Evolutionary conservation across 495 filamentous ascomycete genomes (phyloP).

Genomic region (Neurospora sp.): DNA sequence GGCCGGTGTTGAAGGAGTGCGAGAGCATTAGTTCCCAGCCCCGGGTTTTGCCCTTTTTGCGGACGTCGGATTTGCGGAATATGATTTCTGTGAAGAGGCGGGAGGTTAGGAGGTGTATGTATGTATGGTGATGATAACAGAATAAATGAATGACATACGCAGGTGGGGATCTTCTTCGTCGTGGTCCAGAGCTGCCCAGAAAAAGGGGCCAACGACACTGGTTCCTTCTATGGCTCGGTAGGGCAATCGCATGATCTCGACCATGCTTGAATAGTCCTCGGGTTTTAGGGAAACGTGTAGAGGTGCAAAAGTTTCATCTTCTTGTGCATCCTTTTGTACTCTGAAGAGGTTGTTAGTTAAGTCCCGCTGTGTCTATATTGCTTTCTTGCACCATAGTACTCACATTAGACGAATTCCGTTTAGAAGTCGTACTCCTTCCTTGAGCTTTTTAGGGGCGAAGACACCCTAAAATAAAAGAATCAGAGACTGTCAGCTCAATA

Average conservation of each 20-base stretch:
- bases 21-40: constrained; percentile 51
- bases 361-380: background rate
- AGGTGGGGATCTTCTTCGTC: constrained; percentile 40
- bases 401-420: constrained; percentile 41
- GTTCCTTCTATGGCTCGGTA: constrained; percentile 41
- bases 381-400: constrained; percentile 3
- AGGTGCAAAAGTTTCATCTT: constrained; percentile 42
- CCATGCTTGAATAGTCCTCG: constrained; percentile 31
- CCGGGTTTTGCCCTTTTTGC: constrained; percentile 46
- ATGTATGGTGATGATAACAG: too few species aligned
- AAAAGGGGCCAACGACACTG: constrained; percentile 44
- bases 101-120: background rate
- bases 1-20: constrained; percentile 37
- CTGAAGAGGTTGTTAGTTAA: constrained; percentile 15
- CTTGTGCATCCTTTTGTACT: constrained; percentile 39
- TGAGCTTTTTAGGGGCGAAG: constrained; percentile 33
- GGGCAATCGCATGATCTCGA: constrained; percentile 34
- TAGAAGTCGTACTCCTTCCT: constrained; percentile 28
- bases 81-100: constrained; percentile 34
- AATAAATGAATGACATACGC: too few species aligned
- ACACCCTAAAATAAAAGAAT: constrained; percentile 35
- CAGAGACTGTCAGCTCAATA: background rate
- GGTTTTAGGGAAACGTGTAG: constrained; percentile 32
- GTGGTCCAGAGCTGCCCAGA: constrained; percentile 44
- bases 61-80: constrained; percentile 46